Evolutionary conservation across 176 grass and related monocot genomes (phyloP).

Genomic region (Typha latifolia): DNA sequence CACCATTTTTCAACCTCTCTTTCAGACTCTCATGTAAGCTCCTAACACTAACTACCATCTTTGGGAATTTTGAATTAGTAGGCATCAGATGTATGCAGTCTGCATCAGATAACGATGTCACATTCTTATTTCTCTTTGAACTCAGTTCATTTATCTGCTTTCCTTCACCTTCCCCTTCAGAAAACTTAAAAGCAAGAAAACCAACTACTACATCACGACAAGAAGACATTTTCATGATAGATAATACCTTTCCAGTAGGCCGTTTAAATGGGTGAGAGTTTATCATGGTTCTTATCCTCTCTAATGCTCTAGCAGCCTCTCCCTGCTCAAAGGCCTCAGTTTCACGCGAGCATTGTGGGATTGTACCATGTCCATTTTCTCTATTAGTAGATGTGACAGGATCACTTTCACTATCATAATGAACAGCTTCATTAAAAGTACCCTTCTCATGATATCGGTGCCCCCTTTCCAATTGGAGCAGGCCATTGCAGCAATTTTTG

Average conservation of each 20-base stretch:
- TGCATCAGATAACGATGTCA: conserved; percentile 16
- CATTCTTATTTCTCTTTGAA: conserved; percentile 36
- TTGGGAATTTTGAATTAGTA: conserved; percentile 70
- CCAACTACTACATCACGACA: conserved; percentile 66
- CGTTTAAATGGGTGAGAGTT: conserved; percentile 54
- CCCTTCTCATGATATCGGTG: conserved; percentile 49
- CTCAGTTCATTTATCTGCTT: conserved; percentile 20
- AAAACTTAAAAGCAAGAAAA: conserved; percentile 58
- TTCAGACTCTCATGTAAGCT: conserved; percentile 49
- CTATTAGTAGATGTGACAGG: neutral
- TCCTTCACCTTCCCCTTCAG: conserved; percentile 36
- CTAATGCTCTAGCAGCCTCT: conserved; percentile 53
- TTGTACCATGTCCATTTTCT: conserved; percentile 44
- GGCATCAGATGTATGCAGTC: conserved; percentile 44
- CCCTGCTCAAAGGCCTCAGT: conserved; percentile 12
- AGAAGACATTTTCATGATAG: conserved; percentile 59
- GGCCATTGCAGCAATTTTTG: conserved; percentile 27
- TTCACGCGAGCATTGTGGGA: conserved; percentile 18
- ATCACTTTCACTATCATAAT: conserved; percentile 14
- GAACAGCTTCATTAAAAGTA: conserved; percentile 66
- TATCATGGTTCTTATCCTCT: conserved; percentile 59
- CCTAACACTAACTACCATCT: conserved; percentile 49
- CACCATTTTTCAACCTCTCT: conserved; percentile 49
- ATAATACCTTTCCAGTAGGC: conserved; percentile 78
- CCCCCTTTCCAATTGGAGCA: conserved; percentile 25